These are phyloP conservation scores for Blastobotrys niveus DNA, from an alignment of 1,139 yeast species.

Conservation along the genomic window DNA sequence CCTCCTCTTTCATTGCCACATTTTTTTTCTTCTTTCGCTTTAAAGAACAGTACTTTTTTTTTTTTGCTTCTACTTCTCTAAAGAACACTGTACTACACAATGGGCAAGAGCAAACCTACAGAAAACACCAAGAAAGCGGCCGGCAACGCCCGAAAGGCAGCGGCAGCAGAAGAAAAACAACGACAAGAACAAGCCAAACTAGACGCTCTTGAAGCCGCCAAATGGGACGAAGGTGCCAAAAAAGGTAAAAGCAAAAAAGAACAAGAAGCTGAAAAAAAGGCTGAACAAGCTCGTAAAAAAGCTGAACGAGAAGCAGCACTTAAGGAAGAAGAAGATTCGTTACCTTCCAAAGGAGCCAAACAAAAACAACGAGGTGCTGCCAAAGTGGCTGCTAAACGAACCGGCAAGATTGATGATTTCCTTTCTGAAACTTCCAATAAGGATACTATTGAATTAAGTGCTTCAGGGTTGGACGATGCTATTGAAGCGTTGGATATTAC, in stretches of 20 bases:
- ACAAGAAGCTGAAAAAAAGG: slow-evolving; percentile 38
- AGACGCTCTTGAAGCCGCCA: slow-evolving; percentile 53
- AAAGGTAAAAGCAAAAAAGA: slow-evolving; percentile 66
- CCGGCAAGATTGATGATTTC: slow-evolving; percentile 58
- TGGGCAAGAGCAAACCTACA: slow-evolving; percentile 51
- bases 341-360: slow-evolving; percentile 51
- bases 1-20: not conserved
- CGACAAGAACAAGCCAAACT: slow-evolving; percentile 46
- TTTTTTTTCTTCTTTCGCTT: not conserved
- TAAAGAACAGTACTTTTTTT: not conserved
- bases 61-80: not conserved
- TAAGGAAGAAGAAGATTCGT: slow-evolving; percentile 60
- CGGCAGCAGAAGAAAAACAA: slow-evolving; percentile 55
- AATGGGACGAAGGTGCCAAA: slow-evolving; percentile 72
- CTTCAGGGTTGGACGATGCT: slow-evolving; percentile 73
- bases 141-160: slow-evolving; percentile 69
- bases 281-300: slow-evolving; percentile 39
- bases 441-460: slow-evolving; percentile 47
- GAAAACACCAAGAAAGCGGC: slow-evolving; percentile 62
- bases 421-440: slow-evolving; percentile 17
- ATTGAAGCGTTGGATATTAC: slow-evolving; percentile 66
- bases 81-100: not conserved
- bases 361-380: slow-evolving; percentile 66
- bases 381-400: slow-evolving; percentile 56
- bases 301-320: slow-evolving; percentile 40